Evolutionary conservation across 805 yeast species (phyloP).

Genomic region (Candida vaughaniae): DNA sequence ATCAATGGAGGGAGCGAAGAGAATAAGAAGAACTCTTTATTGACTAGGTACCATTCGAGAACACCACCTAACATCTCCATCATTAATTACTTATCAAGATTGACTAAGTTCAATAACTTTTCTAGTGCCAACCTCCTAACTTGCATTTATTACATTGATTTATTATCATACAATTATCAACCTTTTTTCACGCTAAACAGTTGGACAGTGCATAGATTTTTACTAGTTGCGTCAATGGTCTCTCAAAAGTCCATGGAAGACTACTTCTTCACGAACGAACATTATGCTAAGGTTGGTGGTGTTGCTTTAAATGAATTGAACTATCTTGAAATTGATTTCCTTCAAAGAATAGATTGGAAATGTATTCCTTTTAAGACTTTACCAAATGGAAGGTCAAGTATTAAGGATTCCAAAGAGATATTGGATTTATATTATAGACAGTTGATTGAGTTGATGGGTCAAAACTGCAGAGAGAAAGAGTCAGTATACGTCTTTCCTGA

Average conservation of each 20-base stretch:
- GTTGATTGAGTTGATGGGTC: constrained; percentile 42
- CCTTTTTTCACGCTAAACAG: constrained; percentile 82
- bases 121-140: constrained; percentile 81
- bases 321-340: constrained; percentile 83
- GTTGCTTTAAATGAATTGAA: constrained; percentile 80
- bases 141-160: constrained; percentile 86
- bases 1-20: constrained; percentile 16
- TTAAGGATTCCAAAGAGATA: constrained; percentile 36
- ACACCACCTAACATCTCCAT: constrained; percentile 88
- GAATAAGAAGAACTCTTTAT: constrained; percentile 19
- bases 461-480: constrained; percentile 19
- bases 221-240: constrained; percentile 85
- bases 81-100: constrained; percentile 69
- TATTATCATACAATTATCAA: constrained; percentile 70
- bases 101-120: constrained; percentile 79
- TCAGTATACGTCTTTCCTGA: constrained; percentile 11
- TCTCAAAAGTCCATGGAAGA: constrained; percentile 92
- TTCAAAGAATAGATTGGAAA: constrained; percentile 72
- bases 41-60: constrained; percentile 91
- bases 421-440: constrained; percentile 40
- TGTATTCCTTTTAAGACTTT: constrained; percentile 40
- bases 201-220: constrained; percentile 88
- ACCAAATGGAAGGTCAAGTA: constrained; percentile 18
- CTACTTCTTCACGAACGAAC: constrained; percentile 88
- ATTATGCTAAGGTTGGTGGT: constrained; percentile 96